Base-by-base conservation (phyloP, 148 eudicot species). In the Linanthus parryae region DNA sequence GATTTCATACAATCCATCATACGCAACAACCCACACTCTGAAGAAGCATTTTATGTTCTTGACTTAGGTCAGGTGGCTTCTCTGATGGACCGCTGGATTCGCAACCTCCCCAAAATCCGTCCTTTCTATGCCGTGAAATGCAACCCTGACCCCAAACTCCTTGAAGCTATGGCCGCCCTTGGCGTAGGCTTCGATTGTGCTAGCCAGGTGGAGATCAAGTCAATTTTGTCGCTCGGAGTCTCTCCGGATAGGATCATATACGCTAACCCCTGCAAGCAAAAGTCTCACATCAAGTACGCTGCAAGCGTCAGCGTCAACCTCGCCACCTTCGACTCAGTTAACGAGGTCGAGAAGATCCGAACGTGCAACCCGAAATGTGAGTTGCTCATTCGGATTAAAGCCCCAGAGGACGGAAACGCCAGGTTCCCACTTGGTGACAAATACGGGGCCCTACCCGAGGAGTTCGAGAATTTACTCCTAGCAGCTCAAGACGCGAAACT, bases 81-180 rank as follows among this genome's bases (percentile, higher is more conserved):
- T 19, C 46, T 59, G 7, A 59, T 48, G 63, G 55, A 46, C 3
- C 12, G n/a, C 12, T 59, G 56, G 64, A 18, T 16, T 18, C 46
- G 44, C 44, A 24, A 5, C 36, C 54, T 59, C 35, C 63, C 63
- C 0, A 17, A 18, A 18, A 26, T 59, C 37, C 34, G 46, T 24
- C 64, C 64, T 18, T 59, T 59, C 46, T 59, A 59, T 37, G 64
- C 64, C 28, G 56, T 59, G 7, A 48, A 59, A 27, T 59, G 64
- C 28, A 59, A 59, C 31, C 64, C 64, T 0, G 26, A 59, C 14
- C 39, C 48, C 2, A 16, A 36, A 7, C 27, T 58, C 25, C 63
- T 58, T 21, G 33, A 17, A 1, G 40, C 34, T 3, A 33, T 58
- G 54, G 52, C 63, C 2, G 44, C 42, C 13, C 52, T 58, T 2